phyloP scores from a whole-genome alignment of 202 grass and related monocot genomes.

The Dendrocalamus latiflorus region DNA sequence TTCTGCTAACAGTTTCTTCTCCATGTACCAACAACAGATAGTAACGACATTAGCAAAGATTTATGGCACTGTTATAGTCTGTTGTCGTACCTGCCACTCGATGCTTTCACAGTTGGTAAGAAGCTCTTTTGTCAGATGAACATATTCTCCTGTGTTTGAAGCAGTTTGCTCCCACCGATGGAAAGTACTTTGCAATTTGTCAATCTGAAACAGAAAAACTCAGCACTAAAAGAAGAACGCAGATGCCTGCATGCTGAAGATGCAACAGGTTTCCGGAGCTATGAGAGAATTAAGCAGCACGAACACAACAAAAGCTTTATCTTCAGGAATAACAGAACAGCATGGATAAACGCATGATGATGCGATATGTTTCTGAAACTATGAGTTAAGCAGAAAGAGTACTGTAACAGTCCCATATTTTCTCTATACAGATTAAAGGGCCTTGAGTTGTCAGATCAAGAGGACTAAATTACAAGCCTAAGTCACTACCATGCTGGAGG shows the following conservation, averaged over 20 bases:
- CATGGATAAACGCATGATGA: not conserved
- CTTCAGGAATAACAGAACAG: not conserved
- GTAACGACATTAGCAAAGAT: not conserved
- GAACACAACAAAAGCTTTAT: not conserved
- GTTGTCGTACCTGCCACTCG: conserved; percentile 55
- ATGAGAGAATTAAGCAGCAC: not conserved
- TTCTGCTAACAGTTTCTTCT: not conserved
- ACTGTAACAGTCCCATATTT: not conserved
- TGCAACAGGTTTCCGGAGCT: not conserved
- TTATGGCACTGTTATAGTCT: not conserved
- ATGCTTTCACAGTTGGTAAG: conserved; percentile 67
- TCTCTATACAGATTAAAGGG: not conserved
- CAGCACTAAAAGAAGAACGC: not conserved
- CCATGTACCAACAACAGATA: not conserved
- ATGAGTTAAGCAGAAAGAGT: not conserved
- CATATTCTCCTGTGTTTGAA: conserved; percentile 61
- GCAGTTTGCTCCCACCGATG: conserved; percentile 49
- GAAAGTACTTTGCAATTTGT: conserved; percentile 58
- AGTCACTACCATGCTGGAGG: not conserved
- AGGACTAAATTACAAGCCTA: not conserved
- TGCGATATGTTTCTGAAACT: not conserved
- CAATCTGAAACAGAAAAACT: conserved; percentile 38
- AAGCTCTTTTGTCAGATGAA: conserved; percentile 56
- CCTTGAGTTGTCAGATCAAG: too few species aligned
- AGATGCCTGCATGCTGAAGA: not conserved